Percentiles rank a stretch among this genome's conserved stretches.
Conservation (phyloP, 352 stramenopile genomes). For the Globisporangium solare region DNA sequence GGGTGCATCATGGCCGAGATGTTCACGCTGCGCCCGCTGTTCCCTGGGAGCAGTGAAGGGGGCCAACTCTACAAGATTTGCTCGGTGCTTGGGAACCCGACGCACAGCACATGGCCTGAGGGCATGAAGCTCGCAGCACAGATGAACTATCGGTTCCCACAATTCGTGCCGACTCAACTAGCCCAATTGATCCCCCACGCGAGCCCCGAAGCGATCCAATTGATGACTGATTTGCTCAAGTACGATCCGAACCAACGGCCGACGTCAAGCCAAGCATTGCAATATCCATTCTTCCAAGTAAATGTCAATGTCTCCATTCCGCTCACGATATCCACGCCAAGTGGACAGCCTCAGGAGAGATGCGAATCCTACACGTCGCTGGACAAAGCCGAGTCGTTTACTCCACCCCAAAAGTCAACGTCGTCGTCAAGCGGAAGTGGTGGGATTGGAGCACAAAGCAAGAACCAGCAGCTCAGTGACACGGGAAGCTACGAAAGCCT, state of each 20-base stretch:
- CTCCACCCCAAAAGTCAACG: constrained; percentile 50
- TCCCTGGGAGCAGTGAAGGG: constrained; percentile 95
- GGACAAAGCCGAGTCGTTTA: constrained; percentile 44
- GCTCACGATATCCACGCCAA: constrained; percentile 65
- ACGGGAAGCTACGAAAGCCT: constrained; percentile 37
- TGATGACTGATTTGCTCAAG: constrained; percentile 92
- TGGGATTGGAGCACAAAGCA: constrained; percentile 29
- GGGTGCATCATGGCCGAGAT: constrained; percentile 99
- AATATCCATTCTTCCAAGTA: constrained; percentile 94
- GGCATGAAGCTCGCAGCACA: constrained; percentile 93
- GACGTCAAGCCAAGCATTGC: constrained; percentile 90
- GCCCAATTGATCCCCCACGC: constrained; percentile 89
- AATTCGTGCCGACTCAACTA: constrained; percentile 90
- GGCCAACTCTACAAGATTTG: constrained; percentile 98
- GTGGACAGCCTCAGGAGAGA: constrained; percentile 42
- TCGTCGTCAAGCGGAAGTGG: constrained; percentile 40
- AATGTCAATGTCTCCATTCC: constrained; percentile 72
- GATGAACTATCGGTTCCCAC: constrained; percentile 95
- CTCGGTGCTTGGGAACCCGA: constrained; percentile 92
- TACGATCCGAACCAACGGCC: constrained; percentile 92
- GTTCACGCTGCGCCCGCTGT: constrained; percentile 95
- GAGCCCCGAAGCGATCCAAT: constrained; percentile 84
- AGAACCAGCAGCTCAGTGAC: constrained; percentile 54
- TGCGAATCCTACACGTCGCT: constrained; percentile 21
- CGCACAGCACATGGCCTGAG: constrained; percentile 89